Evolutionary conservation across 148 eudicot species (phyloP).

Genomic region (Rhododendron ovatum): DNA sequence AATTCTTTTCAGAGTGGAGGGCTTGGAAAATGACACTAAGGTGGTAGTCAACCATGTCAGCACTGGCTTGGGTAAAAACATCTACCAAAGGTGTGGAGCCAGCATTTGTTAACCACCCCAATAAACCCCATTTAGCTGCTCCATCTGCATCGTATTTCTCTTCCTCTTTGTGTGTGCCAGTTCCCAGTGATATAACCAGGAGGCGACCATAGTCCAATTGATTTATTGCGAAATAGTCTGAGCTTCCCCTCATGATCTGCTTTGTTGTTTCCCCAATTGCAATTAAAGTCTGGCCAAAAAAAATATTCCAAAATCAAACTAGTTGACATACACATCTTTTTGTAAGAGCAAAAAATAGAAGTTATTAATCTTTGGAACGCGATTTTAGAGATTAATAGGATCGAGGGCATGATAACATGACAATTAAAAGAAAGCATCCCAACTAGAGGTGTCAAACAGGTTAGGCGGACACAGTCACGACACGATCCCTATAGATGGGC

Average conservation of each 20-base stretch:
- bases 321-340: background rate
- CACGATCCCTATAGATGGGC: background rate
- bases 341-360: too few species aligned
- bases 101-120: slow-evolving; percentile 1
- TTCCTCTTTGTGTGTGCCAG: background rate
- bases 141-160: slow-evolving; percentile 3
- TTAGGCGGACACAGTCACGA: background rate
- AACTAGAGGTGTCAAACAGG: background rate
- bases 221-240: slow-evolving; percentile 4
- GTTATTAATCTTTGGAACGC: too few species aligned
- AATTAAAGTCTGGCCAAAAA: background rate
- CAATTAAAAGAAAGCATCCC: background rate
- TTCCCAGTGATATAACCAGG: slow-evolving; percentile 11
- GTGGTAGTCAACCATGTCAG: slow-evolving; percentile 10
- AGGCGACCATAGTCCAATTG: slow-evolving; percentile 4
- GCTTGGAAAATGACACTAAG: slow-evolving; percentile 8
- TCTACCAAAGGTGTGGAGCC: slow-evolving; percentile 8
- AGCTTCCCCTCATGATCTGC: background rate
- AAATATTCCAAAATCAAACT: background rate
- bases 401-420: too few species aligned
- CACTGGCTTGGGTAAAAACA: slow-evolving; percentile 5
- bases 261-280: slow-evolving; percentile 2
- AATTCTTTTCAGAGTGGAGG: slow-evolving; percentile 1
- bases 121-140: slow-evolving; percentile 11
- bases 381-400: too few species aligned